Base-by-base conservation (phyloP, 2,329 filamentous ascomycete genomes). In the Lachnellula cervina region DNA sequence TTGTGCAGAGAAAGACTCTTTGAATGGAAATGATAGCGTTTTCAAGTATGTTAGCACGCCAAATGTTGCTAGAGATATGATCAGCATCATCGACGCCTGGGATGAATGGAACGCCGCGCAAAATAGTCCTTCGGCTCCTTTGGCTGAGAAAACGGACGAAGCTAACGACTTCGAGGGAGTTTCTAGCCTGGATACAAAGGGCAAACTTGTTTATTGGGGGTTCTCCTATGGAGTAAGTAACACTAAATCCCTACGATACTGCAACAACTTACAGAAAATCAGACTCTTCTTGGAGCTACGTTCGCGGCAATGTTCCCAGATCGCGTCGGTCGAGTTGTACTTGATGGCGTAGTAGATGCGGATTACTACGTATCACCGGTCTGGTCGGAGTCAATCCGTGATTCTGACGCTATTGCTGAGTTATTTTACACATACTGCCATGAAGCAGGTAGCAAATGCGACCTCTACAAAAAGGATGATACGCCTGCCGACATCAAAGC, bases 251-350 rank as follows among this genome's bases (percentile, higher is more conserved):
- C 35, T 5, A 16, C n/a, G 6, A 16, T 47, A 14, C 23, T 19
- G 9, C 5, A 17, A 34, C 34, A 28, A 32, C 56, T 58, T 21
- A 57, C 14, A 21, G 6, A 19, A 23, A 44, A 40, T 5, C 44
- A 66, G 64, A 64, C 62, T 23, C 46, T 67, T n/a, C 59, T 77
- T 14, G 75, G 75, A 6, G 73, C 73, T 23, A 75, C 72, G 1
- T 77, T 77, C 55, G 75, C 75, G 6, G 70, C 73, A 1, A 72
- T 77, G 71, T 76, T 73, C 57, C 75, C 76, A 1, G 69, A 69
- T 9, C 66, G 70, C 23, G 68, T 79, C 13, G 75, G 73, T 0
- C 71, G 76, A 23, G 61, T 79, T 42, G 65, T 78, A 11, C 58
- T 66, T 13, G 66, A 66, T 61, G 60, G 66, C n/a, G 59, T 65